These are phyloP conservation scores for Pinus taeda DNA, from an alignment of 75 land plant species.

Conservation along the genomic window DNA sequence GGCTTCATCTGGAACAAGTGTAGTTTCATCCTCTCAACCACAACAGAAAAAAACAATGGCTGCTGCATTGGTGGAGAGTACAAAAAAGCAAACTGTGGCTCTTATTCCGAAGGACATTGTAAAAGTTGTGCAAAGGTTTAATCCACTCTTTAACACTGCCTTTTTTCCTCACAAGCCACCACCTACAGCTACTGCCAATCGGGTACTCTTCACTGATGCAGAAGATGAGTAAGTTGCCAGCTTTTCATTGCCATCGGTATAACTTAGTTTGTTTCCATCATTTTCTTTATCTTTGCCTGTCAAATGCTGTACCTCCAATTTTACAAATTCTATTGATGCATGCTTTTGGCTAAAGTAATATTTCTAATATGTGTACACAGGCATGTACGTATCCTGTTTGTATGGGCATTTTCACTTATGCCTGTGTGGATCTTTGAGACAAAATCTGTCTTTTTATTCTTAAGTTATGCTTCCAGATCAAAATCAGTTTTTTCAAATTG, in stretches of 20 bases:
- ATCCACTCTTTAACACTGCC: conserved; percentile 61
- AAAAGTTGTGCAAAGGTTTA: conserved; percentile 56
- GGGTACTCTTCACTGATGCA: conserved; percentile 93
- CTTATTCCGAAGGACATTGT: conserved; percentile 70
- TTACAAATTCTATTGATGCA: background rate
- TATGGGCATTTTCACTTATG: too few relatives aligned
- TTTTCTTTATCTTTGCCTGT: background rate
- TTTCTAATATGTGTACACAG: background rate
- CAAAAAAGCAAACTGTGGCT: conserved; percentile 77
- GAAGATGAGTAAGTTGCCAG: conserved; percentile 85
- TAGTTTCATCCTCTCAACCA: conserved; percentile 20
- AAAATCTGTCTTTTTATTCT: too few relatives aligned
- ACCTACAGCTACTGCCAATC: conserved; percentile 65
- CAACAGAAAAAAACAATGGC: conserved; percentile 78
- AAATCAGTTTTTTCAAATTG: too few relatives aligned
- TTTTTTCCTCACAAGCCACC: conserved; percentile 96
- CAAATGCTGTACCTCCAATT: background rate
- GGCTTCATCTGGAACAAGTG: conserved; percentile 3
- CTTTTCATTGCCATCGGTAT: background rate
- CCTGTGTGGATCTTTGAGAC: too few relatives aligned
- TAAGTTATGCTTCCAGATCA: too few relatives aligned
- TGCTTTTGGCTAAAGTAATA: background rate
- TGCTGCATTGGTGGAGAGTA: conserved; percentile 75
- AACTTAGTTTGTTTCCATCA: background rate
- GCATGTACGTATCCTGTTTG: too few relatives aligned